Evolutionary conservation across 2,329 filamentous ascomycete genomes (phyloP).

Genomic region (Botrytis tulipae): DNA sequence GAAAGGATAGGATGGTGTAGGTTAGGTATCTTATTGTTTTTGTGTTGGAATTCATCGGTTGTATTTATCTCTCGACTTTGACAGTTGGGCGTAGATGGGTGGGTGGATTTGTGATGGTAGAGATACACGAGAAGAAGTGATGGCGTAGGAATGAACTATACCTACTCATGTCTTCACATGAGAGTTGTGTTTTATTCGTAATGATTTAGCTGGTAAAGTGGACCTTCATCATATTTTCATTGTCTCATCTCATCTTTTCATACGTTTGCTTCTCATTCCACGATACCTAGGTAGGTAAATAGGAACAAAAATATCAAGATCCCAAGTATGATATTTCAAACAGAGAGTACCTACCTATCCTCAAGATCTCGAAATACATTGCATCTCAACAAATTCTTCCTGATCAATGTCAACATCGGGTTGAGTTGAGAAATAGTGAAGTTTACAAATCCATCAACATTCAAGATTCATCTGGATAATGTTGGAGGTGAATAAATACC

Average conservation of each 20-base stretch:
- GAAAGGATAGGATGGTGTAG: not conserved
- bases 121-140: not conserved
- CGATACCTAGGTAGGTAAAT: too few species aligned
- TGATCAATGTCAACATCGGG: not conserved
- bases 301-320: not conserved
- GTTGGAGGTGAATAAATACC: not conserved
- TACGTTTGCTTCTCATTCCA: not conserved
- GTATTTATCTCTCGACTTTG: too few species aligned
- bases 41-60: rapidly evolving
- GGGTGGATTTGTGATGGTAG: not conserved
- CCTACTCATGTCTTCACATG: not conserved
- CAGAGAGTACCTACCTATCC: not conserved
- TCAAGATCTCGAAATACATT: not conserved
- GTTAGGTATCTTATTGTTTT: not conserved
- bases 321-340: not conserved
- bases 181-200: not conserved
- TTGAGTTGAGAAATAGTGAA: not conserved
- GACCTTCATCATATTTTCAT: not conserved
- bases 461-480: not conserved
- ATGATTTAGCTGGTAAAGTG: not conserved
- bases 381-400: too few species aligned
- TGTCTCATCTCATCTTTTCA: not conserved
- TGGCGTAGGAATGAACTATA: too few species aligned
- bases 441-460: too few species aligned
- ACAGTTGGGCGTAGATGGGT: not conserved